Conservation (phyloP, 495 filamentous ascomycete species). For the Trichoderma orchidacearum region DNA sequence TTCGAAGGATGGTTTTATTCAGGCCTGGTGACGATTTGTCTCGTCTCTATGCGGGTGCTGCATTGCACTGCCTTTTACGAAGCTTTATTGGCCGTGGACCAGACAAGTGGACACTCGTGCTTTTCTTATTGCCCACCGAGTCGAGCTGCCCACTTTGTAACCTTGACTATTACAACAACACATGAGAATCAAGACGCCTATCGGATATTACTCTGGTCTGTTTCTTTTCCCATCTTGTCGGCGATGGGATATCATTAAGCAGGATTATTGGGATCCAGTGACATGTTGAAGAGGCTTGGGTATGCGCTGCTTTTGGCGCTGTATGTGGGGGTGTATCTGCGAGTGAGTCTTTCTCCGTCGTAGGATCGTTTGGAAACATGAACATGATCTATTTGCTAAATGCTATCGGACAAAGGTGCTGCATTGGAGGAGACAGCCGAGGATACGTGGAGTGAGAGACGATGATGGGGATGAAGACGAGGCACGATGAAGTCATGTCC, state of each 20-base stretch:
- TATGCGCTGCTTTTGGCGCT: slow-evolving; percentile 1
- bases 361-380: background rate
- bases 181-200: too few species aligned
- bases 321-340: slow-evolving; percentile 6
- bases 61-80: too few species aligned
- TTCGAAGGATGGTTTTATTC: too few species aligned
- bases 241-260: too few species aligned
- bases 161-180: too few species aligned
- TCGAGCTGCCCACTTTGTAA: background rate
- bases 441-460: background rate
- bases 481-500: background rate
- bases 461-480: background rate
- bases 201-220: too few species aligned
- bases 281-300: slow-evolving; percentile 2
- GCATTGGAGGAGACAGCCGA: background rate
- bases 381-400: too few species aligned
- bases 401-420: background rate
- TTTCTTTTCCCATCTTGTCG: too few species aligned
- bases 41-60: background rate
- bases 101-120: too few species aligned
- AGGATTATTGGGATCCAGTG: too few species aligned
- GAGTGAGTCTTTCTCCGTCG: slow-evolving; percentile 2
- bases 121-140: too few species aligned
- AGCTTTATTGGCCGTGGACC: background rate
- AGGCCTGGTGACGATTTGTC: too few species aligned